Evolutionary conservation across 495 filamentous ascomycete species (phyloP), one percentile per base, ranked within the genome.

Genomic region (Penicillium silybi): DNA sequence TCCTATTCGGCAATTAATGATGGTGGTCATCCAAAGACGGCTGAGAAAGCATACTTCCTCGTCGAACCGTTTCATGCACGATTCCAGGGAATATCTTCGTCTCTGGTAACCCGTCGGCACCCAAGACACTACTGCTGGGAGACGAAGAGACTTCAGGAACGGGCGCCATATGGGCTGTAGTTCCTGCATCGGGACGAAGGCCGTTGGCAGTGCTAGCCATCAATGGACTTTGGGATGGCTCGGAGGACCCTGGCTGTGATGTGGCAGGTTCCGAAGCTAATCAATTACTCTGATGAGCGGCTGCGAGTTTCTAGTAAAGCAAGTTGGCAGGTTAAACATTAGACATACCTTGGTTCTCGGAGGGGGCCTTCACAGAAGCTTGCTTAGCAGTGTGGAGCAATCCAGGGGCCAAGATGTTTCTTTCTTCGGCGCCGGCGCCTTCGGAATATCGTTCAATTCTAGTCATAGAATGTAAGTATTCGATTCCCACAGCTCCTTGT

Each of bases 81-180:
- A 88, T 76, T 3, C 87, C 86, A 0, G 87, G 87, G 64, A 88
- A 87, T 39, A 88, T 86, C 53, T 80, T 78, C 32, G 85, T 85
- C 61, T 88, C 83, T 19, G 77, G 77, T 0, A 77, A 72, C 11
- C 70, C 77, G 22, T 83, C 46, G 53, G 62, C 42, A 6, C 37
- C 37, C n/a, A 39, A n/a, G 43, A 41, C 41, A n/a, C 35, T 53
- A n/a, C 48, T 56, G 27, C 25, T 41, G 16, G 57, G 42, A 37
- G 48, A 53, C 20, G 57, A 57, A 25, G 22, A 23, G 6, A 32
- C 44, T 8, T 59, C 53, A 20, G 15, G 29, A 3, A 32, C 8
- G 11, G 29, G 29, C 8, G 29, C 10, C 29, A 32, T 13, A 32
- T 15, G 29, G 8, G 29, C 7, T 3, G 26, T 32, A 32, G 10